Percentiles rank a stretch among this genome's conserved stretches.
Conservation (phyloP, 306 rosid species). For the Prunus dulcis region DNA sequence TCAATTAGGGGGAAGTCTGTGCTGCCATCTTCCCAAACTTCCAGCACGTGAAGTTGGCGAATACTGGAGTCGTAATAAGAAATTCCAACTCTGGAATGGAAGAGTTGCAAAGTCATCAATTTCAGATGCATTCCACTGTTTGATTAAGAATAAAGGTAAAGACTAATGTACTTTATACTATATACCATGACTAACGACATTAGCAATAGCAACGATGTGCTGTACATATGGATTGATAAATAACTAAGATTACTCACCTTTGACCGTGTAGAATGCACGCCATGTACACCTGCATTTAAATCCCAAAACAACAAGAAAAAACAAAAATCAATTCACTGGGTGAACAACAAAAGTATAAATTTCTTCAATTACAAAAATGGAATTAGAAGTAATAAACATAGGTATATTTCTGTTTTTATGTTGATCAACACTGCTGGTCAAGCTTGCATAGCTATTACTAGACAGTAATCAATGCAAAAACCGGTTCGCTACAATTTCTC, state of each 20-base stretch:
- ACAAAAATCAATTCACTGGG: conserved; percentile 6
- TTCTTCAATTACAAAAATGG: not conserved
- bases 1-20: conserved; percentile 74
- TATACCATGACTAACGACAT: not conserved
- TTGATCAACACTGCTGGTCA: not conserved
- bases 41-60: conserved; percentile 86
- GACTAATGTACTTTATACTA: not conserved
- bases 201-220: not conserved
- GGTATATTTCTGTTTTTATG: not conserved
- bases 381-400: not conserved
- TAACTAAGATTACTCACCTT: conserved; percentile 43
- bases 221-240: conserved; percentile 1
- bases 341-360: not conserved
- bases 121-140: not conserved
- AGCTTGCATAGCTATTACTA: not conserved
- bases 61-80: conserved; percentile 83
- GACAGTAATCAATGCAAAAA: not conserved
- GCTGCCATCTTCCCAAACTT: conserved; percentile 94
- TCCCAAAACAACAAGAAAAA: not conserved
- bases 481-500: no score
- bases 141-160: not conserved
- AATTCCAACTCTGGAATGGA: conserved; percentile 74
- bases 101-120: conserved; percentile 20
- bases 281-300: conserved; percentile 76
- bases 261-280: conserved; percentile 79